Evolutionary conservation across 148 eudicot species (phyloP).

Genomic region (Salicornia ramosissima): DNA sequence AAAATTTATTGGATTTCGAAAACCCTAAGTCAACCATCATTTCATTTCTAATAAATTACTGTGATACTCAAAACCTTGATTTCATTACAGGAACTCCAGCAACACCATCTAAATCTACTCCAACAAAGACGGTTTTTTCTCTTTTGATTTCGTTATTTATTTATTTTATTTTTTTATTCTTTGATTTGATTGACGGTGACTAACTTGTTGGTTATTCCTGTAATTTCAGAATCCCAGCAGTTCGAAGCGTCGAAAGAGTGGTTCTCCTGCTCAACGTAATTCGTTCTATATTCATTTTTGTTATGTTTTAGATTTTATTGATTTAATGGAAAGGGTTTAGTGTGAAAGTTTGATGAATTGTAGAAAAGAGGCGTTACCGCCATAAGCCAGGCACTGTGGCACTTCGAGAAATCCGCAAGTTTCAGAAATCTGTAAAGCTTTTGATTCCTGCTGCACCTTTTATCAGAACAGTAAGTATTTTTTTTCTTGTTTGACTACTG

Average conservation of each 20-base stretch:
- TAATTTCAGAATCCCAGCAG: background rate
- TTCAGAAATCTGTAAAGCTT: conserved; percentile 6
- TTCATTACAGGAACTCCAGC: too few species aligned
- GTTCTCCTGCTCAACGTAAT: background rate
- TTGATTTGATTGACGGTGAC: too few species aligned
- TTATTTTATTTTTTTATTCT: too few species aligned
- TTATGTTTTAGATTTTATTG: background rate
- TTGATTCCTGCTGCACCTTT: conserved; percentile 15
- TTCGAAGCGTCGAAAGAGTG: background rate
- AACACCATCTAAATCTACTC: too few species aligned
- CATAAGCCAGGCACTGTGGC: conserved; percentile 9
- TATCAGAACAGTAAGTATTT: background rate
- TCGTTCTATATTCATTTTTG: background rate
- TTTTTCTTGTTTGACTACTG: background rate
- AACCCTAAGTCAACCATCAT: too few species aligned
- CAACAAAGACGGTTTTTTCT: too few species aligned
- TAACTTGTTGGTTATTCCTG: too few species aligned
- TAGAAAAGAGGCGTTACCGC: background rate
- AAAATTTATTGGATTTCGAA: too few species aligned
- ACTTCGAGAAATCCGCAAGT: conserved; percentile 8
- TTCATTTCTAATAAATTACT: too few species aligned
- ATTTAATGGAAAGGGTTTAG: background rate
- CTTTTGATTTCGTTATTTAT: too few species aligned
- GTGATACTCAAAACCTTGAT: too few species aligned
- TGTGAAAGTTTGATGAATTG: background rate